Base-by-base conservation (phyloP, 176 grass and related monocot species). In the Phoenix dactylifera region DNA sequence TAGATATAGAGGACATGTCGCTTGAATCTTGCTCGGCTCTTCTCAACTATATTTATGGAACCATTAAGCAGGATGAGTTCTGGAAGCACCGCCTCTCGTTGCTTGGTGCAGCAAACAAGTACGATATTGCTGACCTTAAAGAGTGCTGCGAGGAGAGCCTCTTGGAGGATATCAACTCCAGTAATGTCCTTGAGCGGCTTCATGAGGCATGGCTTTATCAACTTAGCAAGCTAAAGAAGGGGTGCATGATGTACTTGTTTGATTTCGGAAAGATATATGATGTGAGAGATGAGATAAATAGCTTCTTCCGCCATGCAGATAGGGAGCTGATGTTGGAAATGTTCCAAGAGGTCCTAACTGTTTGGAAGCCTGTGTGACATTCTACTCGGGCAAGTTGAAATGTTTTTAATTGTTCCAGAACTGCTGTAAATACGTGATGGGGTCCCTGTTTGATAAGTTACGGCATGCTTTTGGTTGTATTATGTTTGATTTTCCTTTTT, bases 121-220 rank as follows among this genome's bases (percentile, higher is more conserved):
- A 91, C 4, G 67, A 72, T 24, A 75, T 91, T 3, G 5, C 22
- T 0, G 84, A 88, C 22, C 68, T 97, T 44, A 91, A 88, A 73
- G 65, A 66, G 59, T 91, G 92, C 54, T 97, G 92, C 3, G 92
- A 97, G 75, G 87, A 91, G 75, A 90, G 92, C 76, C 81, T 97
- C 25, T 54, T 85, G 53, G 92, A 91, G 60, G 92, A 97, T 14
- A 88, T 91, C 7, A 77, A 18, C 63, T 75, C 82, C 5, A 51
- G 66, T 19, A 97, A 97, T 49, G 87, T 91, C 22, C 76, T 91
- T 2, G 81, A 97, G 73, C 70, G 93, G 69, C 81, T 97, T 32
- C 79, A 92, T 4, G 63, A 85, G 4, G 84, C 93, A 52, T 98
- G 93, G 93, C 65, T 98, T 14, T 63, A 76, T 59, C 51, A 75